These are phyloP conservation scores for Penicillium silybi DNA, from an alignment of 495 filamentous ascomycete species.

Conservation along the genomic window DNA sequence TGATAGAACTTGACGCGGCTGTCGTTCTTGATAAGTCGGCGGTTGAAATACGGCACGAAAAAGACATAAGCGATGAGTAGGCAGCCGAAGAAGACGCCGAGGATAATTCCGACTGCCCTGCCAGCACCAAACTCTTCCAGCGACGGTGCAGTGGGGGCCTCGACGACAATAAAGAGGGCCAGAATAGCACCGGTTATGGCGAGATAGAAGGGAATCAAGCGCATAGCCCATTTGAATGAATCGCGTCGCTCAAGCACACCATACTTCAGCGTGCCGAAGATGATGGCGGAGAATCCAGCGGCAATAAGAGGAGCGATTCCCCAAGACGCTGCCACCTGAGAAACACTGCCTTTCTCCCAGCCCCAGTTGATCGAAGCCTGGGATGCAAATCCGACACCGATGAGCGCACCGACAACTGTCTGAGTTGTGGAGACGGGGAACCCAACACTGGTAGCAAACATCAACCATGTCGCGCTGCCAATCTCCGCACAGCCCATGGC, in stretches of 20 bases:
- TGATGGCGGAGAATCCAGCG: conserved; percentile 53
- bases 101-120: conserved; percentile 51
- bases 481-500: conserved; percentile 59
- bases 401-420: conserved; percentile 58
- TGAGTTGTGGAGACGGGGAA: conserved; percentile 63
- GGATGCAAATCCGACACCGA: conserved; percentile 60
- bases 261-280: conserved; percentile 64
- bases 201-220: conserved; percentile 59
- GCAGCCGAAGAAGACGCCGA: conserved; percentile 55
- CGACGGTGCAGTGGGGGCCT: conserved; percentile 29
- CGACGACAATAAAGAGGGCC: conserved; percentile 57
- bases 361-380: conserved; percentile 56
- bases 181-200: conserved; percentile 56
- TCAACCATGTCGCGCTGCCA: conserved; percentile 57
- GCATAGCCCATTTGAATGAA: conserved; percentile 54
- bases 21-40: conserved; percentile 53
- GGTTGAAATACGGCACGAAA: conserved; percentile 61
- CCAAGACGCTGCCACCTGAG: conserved; percentile 59
- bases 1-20: conserved; percentile 55
- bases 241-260: conserved; percentile 55
- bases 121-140: conserved; percentile 48
- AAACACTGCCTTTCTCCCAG: conserved; percentile 47
- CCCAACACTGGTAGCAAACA: conserved; percentile 52
- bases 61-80: conserved; percentile 51
- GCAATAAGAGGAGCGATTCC: conserved; percentile 60